A percentile compares a stretch with the other conserved stretches of the same genome.
Evolutionary conservation across 1,139 yeast genomes (phyloP).

Genomic region (Yamadazyma aaseri): DNA sequence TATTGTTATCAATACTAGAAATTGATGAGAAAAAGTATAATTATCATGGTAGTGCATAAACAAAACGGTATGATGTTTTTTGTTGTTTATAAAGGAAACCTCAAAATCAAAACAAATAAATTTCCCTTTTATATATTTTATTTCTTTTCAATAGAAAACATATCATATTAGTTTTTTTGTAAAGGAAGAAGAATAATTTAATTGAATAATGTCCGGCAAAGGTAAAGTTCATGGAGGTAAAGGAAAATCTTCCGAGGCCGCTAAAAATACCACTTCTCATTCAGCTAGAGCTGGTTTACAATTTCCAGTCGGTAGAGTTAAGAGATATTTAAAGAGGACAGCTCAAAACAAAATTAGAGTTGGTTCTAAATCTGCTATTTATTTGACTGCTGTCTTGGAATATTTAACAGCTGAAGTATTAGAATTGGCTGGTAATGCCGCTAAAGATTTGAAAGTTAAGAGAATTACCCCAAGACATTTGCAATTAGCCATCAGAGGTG

Average conservation of each 20-base stretch:
- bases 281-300: conserved; percentile 97
- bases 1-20: background rate
- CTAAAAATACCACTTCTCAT: conserved; percentile 74
- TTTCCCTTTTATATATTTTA: conserved; percentile 5
- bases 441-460: conserved; percentile 96
- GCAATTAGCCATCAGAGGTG: conserved; percentile 98
- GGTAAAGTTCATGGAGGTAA: conserved; percentile 98
- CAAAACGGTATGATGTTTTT: background rate
- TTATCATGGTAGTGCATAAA: conserved; percentile 1
- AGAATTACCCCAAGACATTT: conserved; percentile 99
- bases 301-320: conserved; percentile 98
- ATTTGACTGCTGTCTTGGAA: conserved; percentile 94
- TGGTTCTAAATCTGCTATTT: conserved; percentile 96
- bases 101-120: conserved; percentile 11
- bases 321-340: conserved; percentile 87
- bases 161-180: background rate
- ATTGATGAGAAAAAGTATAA: too few relatives aligned
- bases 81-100: conserved; percentile 4
- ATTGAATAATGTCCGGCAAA: conserved; percentile 60
- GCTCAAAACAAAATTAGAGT: conserved; percentile 95
- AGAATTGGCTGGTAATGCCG: conserved; percentile 99
- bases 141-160: conserved; percentile 2
- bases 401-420: conserved; percentile 97
- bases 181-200: conserved; percentile 1
- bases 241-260: conserved; percentile 79